Conservation (phyloP, 2,329 filamentous ascomycete species). For the Hirsutella minnesotensis region DNA sequence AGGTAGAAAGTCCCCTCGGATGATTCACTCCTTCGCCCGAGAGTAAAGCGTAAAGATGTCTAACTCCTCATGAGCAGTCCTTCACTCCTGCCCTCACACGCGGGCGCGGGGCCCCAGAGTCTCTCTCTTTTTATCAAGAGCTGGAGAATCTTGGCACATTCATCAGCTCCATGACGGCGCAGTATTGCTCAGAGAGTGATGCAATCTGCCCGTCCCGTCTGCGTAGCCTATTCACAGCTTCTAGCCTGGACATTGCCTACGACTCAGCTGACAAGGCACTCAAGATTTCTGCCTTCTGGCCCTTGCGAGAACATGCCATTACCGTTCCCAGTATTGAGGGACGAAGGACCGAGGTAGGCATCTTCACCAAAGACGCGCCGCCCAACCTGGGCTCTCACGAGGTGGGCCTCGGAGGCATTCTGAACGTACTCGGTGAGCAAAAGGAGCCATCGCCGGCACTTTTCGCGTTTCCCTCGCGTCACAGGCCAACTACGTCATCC, state of each 20-base stretch:
- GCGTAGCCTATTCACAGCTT: slow-evolving; percentile 35
- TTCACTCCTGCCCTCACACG: slow-evolving; percentile 41
- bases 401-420: slow-evolving; percentile 63
- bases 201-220: slow-evolving; percentile 37
- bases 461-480: slow-evolving; percentile 75
- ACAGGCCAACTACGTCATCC: slow-evolving; percentile 44
- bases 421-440: slow-evolving; percentile 69
- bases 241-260: slow-evolving; percentile 66
- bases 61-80: slow-evolving; percentile 29
- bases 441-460: slow-evolving; percentile 60
- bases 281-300: slow-evolving; percentile 55
- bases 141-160: slow-evolving; percentile 47
- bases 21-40: neutral
- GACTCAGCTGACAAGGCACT: slow-evolving; percentile 55
- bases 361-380: slow-evolving; percentile 55
- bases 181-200: slow-evolving; percentile 36
- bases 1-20: slow-evolving; percentile 10
- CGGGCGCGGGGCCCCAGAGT: slow-evolving; percentile 30
- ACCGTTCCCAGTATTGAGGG: slow-evolving; percentile 25
- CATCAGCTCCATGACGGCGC: slow-evolving; percentile 36
- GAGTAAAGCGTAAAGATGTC: neutral
- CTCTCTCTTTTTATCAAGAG: slow-evolving; percentile 59
- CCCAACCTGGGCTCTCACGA: slow-evolving; percentile 55
- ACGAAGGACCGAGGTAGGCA: slow-evolving; percentile 66
- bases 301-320: slow-evolving; percentile 28